Evolutionary conservation across 768 basidiomycete genomes (phyloP), one percentile per base, ranked within the genome.

Genomic region (Sporobolomyces roseus): DNA sequence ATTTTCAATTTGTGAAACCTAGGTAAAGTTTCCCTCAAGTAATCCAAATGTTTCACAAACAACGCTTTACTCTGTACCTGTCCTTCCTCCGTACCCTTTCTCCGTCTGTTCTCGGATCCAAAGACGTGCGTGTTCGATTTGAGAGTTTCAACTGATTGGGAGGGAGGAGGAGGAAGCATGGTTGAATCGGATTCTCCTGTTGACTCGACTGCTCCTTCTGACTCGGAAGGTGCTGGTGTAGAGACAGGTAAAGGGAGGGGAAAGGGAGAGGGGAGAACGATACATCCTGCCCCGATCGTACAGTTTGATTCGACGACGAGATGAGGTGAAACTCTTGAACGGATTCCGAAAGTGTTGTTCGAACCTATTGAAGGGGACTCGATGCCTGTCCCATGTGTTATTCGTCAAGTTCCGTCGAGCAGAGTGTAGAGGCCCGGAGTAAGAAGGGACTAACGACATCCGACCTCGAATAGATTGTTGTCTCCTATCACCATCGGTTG

Each of bases 401-500:
- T 36, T 23, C 21, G 23, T n/a, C 21, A n/a, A 56, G 21, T 16
- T 14, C 12, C 53, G 12, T 29, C n/a, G n/a, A n/a, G n/a, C n/a
- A n/a, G n/a, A n/a, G n/a, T n/a, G n/a, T n/a, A n/a, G n/a, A n/a
- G n/a, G n/a, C n/a, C n/a, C n/a, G n/a, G n/a, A n/a, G n/a, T n/a
- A 49, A 50, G 12, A 50, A 14, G 19, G 45, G 55, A 86, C 90
- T 70, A 76, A 94, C 94, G 88, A 78, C 88, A 91, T 27, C 89
- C 90, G 61, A 96, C 91, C 80, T 96, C 91, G 75, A 99, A 94
- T 65, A 93, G 81, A 78, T 97, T 97, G 68, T 90, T 86, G 77
- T 94, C 87, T 8, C 94, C 94, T 54, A 99, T 91, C 25, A 87
- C 85, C 91, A 97, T 91, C 10, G 65, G 61, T 84, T 79, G 74